Conservation (phyloP, 2,329 filamentous ascomycete genomes). For the Fusarium chaquense region DNA sequence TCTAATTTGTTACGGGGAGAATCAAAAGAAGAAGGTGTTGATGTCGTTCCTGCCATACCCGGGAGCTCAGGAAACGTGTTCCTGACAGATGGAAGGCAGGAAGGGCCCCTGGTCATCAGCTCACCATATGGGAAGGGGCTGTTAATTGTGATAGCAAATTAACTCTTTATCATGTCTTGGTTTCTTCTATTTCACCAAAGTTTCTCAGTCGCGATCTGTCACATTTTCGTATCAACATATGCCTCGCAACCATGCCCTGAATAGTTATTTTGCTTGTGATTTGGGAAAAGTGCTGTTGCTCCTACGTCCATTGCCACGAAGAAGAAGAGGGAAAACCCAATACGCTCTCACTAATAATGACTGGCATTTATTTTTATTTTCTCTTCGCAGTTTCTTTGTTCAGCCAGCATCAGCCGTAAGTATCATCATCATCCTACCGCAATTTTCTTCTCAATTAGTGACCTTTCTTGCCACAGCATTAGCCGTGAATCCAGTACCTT, state of each 20-base stretch:
- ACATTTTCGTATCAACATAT: conserved; percentile 7
- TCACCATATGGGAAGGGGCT: not conserved
- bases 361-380: not conserved
- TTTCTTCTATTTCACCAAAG: conserved; percentile 4
- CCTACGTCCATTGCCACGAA: not conserved
- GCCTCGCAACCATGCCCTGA: conserved; percentile 32
- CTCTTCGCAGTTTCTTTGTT: not conserved
- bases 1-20: not conserved
- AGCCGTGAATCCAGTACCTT: not conserved
- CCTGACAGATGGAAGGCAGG: not conserved
- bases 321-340: not conserved
- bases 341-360: not conserved
- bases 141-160: not conserved
- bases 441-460: not conserved
- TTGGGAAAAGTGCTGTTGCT: not conserved
- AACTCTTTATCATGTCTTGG: conserved; percentile 4
- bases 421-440: not conserved
- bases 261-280: not conserved
- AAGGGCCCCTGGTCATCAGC: not conserved
- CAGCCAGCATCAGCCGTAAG: not conserved
- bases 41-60: not conserved
- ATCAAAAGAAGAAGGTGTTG: not conserved
- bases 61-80: not conserved
- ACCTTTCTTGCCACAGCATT: not conserved
- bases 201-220: conserved; percentile 17